Percentiles rank a stretch among this genome's conserved stretches.
These are phyloP conservation scores for Xylaria multiplex DNA, from an alignment of 2,329 filamentous ascomycete genomes.

Conservation along the genomic window DNA sequence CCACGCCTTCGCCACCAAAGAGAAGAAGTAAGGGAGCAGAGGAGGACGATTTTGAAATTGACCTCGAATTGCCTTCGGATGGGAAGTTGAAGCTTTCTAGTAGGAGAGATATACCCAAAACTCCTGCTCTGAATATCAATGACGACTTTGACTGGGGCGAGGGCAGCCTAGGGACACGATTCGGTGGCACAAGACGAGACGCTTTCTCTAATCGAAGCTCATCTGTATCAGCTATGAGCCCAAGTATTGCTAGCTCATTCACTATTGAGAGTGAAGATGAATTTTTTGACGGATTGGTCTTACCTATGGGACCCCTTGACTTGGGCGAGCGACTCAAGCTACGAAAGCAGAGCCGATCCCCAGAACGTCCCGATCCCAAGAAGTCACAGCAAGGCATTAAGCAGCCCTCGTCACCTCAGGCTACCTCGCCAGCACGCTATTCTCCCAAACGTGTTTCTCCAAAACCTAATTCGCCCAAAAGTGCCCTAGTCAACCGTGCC, in stretches of 20 bases:
- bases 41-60: slow-evolving; percentile 76
- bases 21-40: slow-evolving; percentile 58
- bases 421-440: slow-evolving; percentile 11
- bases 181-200: slow-evolving; percentile 85
- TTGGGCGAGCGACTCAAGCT: slow-evolving; percentile 81
- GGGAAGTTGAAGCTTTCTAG: slow-evolving; percentile 73
- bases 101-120: slow-evolving; percentile 69
- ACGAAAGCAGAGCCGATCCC: slow-evolving; percentile 60
- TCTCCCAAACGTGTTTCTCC: slow-evolving; percentile 28
- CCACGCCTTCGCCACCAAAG: slow-evolving; percentile 65
- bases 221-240: slow-evolving; percentile 87
- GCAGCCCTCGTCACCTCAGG: slow-evolving; percentile 26
- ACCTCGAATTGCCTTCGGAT: slow-evolving; percentile 76
- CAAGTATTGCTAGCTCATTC: slow-evolving; percentile 90
- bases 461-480: slow-evolving; percentile 20
- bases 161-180: slow-evolving; percentile 89
- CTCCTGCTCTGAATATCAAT: slow-evolving; percentile 64
- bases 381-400: slow-evolving; percentile 19
- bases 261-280: slow-evolving; percentile 95
- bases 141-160: slow-evolving; percentile 96
- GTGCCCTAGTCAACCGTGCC: slow-evolving; percentile 38
- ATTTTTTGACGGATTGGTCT: slow-evolving; percentile 85
- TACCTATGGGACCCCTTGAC: slow-evolving; percentile 85
- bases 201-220: slow-evolving; percentile 84
- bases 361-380: slow-evolving; percentile 21